Evolutionary conservation across 1,284 basidiomycete species (phyloP).

Genomic region (Leucoagaricus sp.): DNA sequence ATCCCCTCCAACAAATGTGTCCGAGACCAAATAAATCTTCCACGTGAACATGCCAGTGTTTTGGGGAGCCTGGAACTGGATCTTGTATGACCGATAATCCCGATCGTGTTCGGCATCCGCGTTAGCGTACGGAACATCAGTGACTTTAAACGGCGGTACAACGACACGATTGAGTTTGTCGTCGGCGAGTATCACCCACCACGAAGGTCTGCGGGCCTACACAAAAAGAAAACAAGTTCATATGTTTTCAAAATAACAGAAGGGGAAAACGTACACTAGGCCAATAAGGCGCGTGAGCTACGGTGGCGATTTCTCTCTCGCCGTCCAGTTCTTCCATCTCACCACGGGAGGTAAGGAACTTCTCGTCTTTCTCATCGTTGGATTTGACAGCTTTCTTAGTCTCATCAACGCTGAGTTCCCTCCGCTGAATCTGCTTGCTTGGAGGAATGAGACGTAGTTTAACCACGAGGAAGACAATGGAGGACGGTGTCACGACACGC

Average conservation of each 20-base stretch:
- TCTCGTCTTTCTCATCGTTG: constrained; percentile 64
- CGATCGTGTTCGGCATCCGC: constrained; percentile 47
- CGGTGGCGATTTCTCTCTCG: constrained; percentile 33
- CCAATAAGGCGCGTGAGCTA: constrained; percentile 92
- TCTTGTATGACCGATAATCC: constrained; percentile 81
- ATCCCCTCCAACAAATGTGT: constrained; percentile 89
- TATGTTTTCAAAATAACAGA: not conserved
- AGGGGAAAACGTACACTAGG: constrained; percentile 63
- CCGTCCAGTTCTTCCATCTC: constrained; percentile 59
- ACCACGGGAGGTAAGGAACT: constrained; percentile 65
- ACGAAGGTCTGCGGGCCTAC: constrained; percentile 82
- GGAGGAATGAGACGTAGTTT: constrained; percentile 76
- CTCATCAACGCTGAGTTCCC: constrained; percentile 49
- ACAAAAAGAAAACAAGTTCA: not conserved
- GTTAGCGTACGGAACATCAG: constrained; percentile 75
- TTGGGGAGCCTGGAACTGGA: constrained; percentile 95
- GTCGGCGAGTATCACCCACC: constrained; percentile 92
- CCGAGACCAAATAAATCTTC: constrained; percentile 84
- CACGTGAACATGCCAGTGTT: constrained; percentile 87
- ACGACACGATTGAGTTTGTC: constrained; percentile 89
- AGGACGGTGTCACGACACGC: constrained; percentile 83
- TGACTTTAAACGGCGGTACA: constrained; percentile 86
- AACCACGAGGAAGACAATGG: constrained; percentile 87
- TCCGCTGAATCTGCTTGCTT: constrained; percentile 22
- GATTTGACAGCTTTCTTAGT: constrained; percentile 47